phyloP scores from a whole-genome alignment of 2,329 filamentous ascomycete genomes.

The Cladorrhinum sp. region DNA sequence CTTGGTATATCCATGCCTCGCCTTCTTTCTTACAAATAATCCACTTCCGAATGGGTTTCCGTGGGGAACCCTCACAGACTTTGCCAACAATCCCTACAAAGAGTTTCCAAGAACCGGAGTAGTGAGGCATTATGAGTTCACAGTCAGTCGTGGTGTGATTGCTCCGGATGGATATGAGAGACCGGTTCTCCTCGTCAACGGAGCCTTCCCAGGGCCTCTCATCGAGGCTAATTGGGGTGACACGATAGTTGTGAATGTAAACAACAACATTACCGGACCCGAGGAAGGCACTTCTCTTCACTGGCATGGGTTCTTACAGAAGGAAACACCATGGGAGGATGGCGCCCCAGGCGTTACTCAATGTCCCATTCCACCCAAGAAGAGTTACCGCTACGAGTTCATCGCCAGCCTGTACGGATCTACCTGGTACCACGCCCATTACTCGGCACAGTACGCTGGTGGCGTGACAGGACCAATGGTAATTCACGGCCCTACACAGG shows the following conservation, averaged over 20 bases:
- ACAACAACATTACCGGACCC: slow-evolving; percentile 60
- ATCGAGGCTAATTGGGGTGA: slow-evolving; percentile 65
- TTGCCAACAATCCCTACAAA: slow-evolving; percentile 49
- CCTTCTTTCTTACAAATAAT: slow-evolving; percentile 47
- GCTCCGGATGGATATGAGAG: slow-evolving; percentile 56
- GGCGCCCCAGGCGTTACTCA: slow-evolving; percentile 54
- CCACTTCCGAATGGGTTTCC: slow-evolving; percentile 49
- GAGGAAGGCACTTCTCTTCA: slow-evolving; percentile 50
- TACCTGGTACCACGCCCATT: slow-evolving; percentile 61
- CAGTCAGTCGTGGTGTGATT: slow-evolving; percentile 47
- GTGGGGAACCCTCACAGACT: slow-evolving; percentile 47
- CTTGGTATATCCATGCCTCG: slow-evolving; percentile 36
- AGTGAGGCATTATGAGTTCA: slow-evolving; percentile 54
- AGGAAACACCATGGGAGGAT: slow-evolving; percentile 50
- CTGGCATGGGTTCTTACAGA: slow-evolving; percentile 54
- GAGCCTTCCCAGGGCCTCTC: slow-evolving; percentile 63
- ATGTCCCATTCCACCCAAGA: slow-evolving; percentile 64
- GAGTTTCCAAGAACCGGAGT: slow-evolving; percentile 51
- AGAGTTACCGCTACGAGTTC: slow-evolving; percentile 53
- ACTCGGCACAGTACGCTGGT: slow-evolving; percentile 56
- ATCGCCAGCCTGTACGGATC: slow-evolving; percentile 53
- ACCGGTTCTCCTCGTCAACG: slow-evolving; percentile 59
- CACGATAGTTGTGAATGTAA: slow-evolving; percentile 51
- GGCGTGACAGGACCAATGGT: slow-evolving; percentile 61
- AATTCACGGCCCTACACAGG: slow-evolving; percentile 54